A percentile compares a stretch with the other conserved stretches of the same genome.
phyloP scores from a whole-genome alignment of 2,329 filamentous ascomycete genomes.

The Colletotrichum liaoningense region DNA sequence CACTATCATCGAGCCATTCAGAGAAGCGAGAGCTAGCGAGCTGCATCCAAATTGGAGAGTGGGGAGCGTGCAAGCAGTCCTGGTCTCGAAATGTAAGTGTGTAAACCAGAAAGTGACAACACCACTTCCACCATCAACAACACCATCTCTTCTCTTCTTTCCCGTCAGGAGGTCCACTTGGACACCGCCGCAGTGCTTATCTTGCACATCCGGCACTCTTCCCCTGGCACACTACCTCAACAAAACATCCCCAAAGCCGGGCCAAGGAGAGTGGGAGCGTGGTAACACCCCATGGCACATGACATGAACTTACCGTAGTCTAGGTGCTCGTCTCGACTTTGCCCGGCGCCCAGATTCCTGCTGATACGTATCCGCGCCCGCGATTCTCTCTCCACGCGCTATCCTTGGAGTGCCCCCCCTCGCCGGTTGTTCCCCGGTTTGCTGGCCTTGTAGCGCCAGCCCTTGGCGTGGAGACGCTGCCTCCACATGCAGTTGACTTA shows the following conservation, averaged over 20 bases:
- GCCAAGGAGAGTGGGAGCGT: constrained; percentile 24
- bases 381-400: constrained; percentile 29
- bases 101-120: constrained; percentile 4
- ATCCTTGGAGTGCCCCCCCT: constrained; percentile 23
- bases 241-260: constrained; percentile 15
- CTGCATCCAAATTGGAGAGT: constrained; percentile 8
- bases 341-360: neutral
- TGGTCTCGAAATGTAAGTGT: constrained; percentile 6
- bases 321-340: constrained; percentile 16
- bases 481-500: constrained; percentile 5
- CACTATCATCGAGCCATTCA: constrained; percentile 2
- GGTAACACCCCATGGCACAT: constrained; percentile 32
- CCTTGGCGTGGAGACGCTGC: constrained; percentile 30
- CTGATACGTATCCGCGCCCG: constrained; percentile 5
- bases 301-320: constrained; percentile 25
- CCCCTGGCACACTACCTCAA: constrained; percentile 18
- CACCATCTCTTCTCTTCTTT: constrained; percentile 8
- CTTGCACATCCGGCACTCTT: constrained; percentile 19
- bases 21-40: neutral
- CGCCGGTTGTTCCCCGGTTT: constrained; percentile 30
- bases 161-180: constrained; percentile 22
- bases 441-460: constrained; percentile 23
- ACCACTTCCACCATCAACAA: neutral
- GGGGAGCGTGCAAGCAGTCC: neutral
- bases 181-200: constrained; percentile 23